phyloP scores from a whole-genome alignment of 192 early-diverging fungal species.

The Lunasporangiospora selenospora region DNA sequence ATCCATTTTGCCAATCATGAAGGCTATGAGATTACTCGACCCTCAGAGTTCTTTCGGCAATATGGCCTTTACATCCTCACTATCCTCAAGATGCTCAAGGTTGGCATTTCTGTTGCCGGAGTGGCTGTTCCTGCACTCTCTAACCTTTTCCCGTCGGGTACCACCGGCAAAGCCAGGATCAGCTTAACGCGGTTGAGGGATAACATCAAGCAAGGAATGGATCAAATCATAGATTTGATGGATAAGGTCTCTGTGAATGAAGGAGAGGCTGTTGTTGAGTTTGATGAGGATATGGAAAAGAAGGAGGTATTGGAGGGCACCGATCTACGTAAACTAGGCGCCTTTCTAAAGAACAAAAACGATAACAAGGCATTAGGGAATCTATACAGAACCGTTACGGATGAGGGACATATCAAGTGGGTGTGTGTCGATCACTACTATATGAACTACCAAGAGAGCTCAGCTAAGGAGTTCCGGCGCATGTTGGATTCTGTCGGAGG shows the following conservation, averaged over 20 bases:
- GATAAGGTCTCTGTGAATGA: slow-evolving; percentile 10
- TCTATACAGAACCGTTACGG: slow-evolving; percentile 15
- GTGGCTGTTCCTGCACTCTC: background rate
- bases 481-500: slow-evolving; percentile 8
- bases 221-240: slow-evolving; percentile 4
- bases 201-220: background rate
- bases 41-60: slow-evolving; percentile 1
- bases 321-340: slow-evolving; percentile 14
- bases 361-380: slow-evolving; percentile 9
- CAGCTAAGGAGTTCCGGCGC: slow-evolving; percentile 2
- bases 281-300: background rate
- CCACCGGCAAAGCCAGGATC: background rate
- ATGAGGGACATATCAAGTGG: slow-evolving; percentile 28
- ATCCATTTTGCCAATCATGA: slow-evolving; percentile 5
- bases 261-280: slow-evolving; percentile 6
- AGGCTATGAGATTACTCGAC: background rate
- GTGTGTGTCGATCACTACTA: slow-evolving; percentile 23
- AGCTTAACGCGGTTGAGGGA: background rate
- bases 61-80: slow-evolving; percentile 1
- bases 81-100: slow-evolving; percentile 7
- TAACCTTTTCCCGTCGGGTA: background rate
- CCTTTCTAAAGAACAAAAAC: slow-evolving; percentile 9
- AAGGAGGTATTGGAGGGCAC: slow-evolving; percentile 12
- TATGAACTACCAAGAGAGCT: slow-evolving; percentile 5
- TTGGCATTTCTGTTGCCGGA: background rate